Evolutionary conservation across 805 yeast genomes (phyloP).

Genomic region (Komagataella kurtzmanii): DNA sequence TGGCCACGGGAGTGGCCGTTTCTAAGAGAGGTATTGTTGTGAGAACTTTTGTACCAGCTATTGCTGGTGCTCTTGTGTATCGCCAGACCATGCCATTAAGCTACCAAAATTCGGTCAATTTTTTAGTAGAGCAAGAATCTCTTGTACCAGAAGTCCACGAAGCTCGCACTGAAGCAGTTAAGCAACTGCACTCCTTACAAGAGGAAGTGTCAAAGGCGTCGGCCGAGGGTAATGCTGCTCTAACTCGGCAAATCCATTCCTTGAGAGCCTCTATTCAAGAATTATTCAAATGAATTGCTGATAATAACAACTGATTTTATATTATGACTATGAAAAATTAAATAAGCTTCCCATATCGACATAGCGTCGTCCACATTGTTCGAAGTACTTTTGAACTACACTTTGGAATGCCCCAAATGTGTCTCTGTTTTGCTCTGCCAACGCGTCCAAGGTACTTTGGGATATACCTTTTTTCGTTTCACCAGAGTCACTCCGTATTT

Average conservation of each 20-base stretch:
- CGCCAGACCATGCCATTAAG: slow-evolving; percentile 36
- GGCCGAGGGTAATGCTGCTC: not conserved
- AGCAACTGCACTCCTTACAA: not conserved
- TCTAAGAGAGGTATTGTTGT: slow-evolving; percentile 31
- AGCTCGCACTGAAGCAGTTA: slow-evolving; percentile 8
- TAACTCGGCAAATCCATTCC: not conserved
- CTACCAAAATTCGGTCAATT: slow-evolving; percentile 17
- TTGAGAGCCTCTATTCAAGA: not conserved
- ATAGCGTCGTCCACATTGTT: slow-evolving; percentile 77
- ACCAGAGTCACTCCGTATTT: slow-evolving; percentile 4
- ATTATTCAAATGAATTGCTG: not conserved
- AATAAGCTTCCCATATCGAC: slow-evolving; percentile 81
- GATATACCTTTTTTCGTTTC: slow-evolving; percentile 9
- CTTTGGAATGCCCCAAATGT: slow-evolving; percentile 37
- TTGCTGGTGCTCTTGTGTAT: slow-evolving; percentile 33
- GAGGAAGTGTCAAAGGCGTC: not conserved
- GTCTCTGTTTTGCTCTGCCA: slow-evolving; percentile 68
- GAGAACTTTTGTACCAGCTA: slow-evolving; percentile 36
- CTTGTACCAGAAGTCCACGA: slow-evolving; percentile 21
- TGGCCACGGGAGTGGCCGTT: slow-evolving; percentile 42
- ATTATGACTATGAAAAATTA: slow-evolving; percentile 29
- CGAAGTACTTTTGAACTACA: slow-evolving; percentile 60
- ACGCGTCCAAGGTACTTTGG: slow-evolving; percentile 49
- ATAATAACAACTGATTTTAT: not conserved
- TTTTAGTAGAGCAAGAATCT: slow-evolving; percentile 17